Conservation (phyloP, 768 basidiomycete species). For the Kwoniella dendrophila region DNA sequence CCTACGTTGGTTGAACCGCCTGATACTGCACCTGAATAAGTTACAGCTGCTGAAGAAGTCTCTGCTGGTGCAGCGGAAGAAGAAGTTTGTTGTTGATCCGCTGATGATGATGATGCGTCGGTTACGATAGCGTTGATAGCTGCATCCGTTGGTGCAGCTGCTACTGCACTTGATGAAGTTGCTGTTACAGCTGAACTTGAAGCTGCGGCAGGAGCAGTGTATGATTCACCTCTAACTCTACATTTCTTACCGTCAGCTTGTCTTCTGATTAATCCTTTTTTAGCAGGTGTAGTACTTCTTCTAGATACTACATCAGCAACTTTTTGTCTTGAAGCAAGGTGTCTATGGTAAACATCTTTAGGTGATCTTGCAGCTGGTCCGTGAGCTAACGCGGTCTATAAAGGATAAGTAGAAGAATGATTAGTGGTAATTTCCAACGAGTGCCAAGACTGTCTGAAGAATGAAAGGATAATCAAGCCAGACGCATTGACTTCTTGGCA, state of each 20-base stretch:
- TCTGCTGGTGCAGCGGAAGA: slow-evolving; percentile 20
- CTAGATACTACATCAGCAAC: slow-evolving; percentile 22
- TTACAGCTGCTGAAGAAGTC: slow-evolving; percentile 13
- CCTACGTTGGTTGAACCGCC: slow-evolving; percentile 44
- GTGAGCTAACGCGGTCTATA: slow-evolving; percentile 12
- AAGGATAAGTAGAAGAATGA: not conserved
- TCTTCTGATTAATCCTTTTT: slow-evolving; percentile 31
- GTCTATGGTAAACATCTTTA: slow-evolving; percentile 29
- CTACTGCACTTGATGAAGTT: slow-evolving; percentile 22
- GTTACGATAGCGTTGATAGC: slow-evolving; percentile 8
- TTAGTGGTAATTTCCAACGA: not conserved
- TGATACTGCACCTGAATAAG: not conserved
- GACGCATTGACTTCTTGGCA: no score
- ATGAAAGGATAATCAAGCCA: not conserved
- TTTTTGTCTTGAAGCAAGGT: slow-evolving; percentile 34
- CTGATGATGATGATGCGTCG: slow-evolving; percentile 19
- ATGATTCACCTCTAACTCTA: slow-evolving; percentile 33
- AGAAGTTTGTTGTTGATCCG: slow-evolving; percentile 10
- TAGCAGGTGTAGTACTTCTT: slow-evolving; percentile 1
- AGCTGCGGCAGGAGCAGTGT: slow-evolving; percentile 13
- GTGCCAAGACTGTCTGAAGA: not conserved
- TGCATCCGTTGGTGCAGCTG: slow-evolving; percentile 16
- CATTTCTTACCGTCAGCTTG: slow-evolving; percentile 42
- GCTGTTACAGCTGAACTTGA: slow-evolving; percentile 36
- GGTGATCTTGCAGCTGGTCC: slow-evolving; percentile 12